Percentiles rank a stretch among this genome's conserved stretches.
Conservation (phyloP, 352 stramenopile genomes). For the Phytophthora multivora region DNA sequence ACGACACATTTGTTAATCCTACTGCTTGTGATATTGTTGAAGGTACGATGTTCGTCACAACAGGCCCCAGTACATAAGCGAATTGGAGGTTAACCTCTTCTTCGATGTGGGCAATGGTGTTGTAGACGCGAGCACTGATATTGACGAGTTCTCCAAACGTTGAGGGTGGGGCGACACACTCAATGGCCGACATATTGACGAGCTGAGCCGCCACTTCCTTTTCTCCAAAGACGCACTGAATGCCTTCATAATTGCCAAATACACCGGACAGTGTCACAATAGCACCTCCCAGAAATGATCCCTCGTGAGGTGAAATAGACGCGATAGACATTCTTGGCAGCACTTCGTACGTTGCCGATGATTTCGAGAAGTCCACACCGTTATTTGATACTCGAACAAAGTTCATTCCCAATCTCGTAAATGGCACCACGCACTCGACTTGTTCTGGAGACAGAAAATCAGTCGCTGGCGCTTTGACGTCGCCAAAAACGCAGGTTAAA, state of each 20-base stretch:
- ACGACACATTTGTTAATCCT: conserved; percentile 20
- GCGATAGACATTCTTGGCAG: conserved; percentile 45
- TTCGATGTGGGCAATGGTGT: conserved; percentile 32
- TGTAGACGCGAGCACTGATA: conserved; percentile 32
- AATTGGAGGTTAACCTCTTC: conserved; percentile 19
- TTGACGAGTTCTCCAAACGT: conserved; percentile 12
- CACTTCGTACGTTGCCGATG: conserved; percentile 28
- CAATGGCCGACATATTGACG: conserved; percentile 34
- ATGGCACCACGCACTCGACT: conserved; percentile 65
- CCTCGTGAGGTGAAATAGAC: conserved; percentile 31
- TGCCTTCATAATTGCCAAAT: conserved; percentile 33
- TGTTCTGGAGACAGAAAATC: conserved; percentile 49
- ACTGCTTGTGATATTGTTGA: conserved; percentile 38
- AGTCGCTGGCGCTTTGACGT: conserved; percentile 19
- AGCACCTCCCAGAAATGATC: conserved; percentile 44
- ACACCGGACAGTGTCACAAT: conserved; percentile 43
- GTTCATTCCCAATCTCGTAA: conserved; percentile 44
- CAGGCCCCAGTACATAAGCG: conserved; percentile 29
- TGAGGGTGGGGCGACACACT: conserved; percentile 36
- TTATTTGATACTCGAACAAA: conserved; percentile 63
- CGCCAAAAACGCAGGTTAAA: conserved; percentile 55
- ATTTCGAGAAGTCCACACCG: conserved; percentile 49
- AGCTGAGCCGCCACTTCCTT: conserved; percentile 22
- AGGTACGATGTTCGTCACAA: conserved; percentile 34
- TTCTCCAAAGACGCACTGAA: conserved; percentile 53